These are phyloP conservation scores for Podospora appendiculata DNA, from an alignment of 495 filamentous ascomycete species.

Conservation along the genomic window DNA sequence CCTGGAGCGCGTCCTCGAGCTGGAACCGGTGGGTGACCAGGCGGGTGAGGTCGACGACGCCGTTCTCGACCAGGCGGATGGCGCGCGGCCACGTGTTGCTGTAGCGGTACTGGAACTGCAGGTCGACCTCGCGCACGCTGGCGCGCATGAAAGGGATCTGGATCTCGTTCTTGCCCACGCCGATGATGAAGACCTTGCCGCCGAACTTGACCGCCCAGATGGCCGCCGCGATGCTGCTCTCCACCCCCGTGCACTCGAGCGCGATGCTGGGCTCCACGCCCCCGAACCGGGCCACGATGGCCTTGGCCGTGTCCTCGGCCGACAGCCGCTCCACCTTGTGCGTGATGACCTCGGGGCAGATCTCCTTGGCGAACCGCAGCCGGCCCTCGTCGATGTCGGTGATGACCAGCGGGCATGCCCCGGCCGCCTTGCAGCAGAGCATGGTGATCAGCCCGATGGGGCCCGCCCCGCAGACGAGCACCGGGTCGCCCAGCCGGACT, in stretches of 20 bases:
- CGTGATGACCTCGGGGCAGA: constrained; percentile 65
- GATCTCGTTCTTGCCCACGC: constrained; percentile 91
- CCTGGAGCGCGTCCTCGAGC: constrained; percentile 79
- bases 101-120: constrained; percentile 95
- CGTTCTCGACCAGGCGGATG: constrained; percentile 77
- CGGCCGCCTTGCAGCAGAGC: constrained; percentile 73
- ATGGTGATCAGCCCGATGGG: constrained; percentile 85
- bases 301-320: constrained; percentile 62
- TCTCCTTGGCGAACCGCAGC: constrained; percentile 70
- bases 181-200: constrained; percentile 89
- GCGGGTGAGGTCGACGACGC: constrained; percentile 68
- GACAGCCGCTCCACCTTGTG: constrained; percentile 61
- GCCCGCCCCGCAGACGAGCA: constrained; percentile 81
- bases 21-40: constrained; percentile 82
- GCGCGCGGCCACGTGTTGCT: constrained; percentile 91
- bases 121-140: constrained; percentile 82
- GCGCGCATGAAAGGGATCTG: constrained; percentile 88
- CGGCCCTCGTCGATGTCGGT: constrained; percentile 87
- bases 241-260: constrained; percentile 90
- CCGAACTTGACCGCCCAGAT: constrained; percentile 88
- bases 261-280: constrained; percentile 68
- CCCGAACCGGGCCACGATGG: constrained; percentile 57
- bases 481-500: constrained; percentile 72
- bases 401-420: constrained; percentile 79
- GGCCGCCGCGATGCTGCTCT: constrained; percentile 73